Evolutionary conservation across 176 grass and related monocot species (phyloP).

Genomic region (Oryza rufipogon): DNA sequence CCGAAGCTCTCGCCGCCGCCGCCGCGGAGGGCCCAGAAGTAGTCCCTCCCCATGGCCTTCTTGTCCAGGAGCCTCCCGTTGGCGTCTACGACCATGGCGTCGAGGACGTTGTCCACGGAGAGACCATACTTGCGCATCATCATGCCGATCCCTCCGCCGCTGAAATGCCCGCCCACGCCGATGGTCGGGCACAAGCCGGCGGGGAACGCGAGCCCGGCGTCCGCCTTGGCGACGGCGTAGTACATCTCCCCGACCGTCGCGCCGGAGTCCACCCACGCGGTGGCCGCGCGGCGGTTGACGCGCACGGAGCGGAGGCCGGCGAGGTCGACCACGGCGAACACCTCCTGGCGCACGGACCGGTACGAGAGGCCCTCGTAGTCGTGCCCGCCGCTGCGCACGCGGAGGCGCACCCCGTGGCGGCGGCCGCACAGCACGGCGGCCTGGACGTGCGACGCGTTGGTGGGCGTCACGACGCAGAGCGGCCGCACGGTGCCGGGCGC

Average conservation of each 20-base stretch:
- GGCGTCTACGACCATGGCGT: constrained; percentile 38
- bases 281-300: constrained; percentile 8
- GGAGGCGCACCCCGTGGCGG: constrained; percentile 10
- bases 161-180: constrained; percentile 49
- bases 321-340: constrained; percentile 52
- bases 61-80: constrained; percentile 34
- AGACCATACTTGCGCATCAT: constrained; percentile 49
- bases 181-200: constrained; percentile 52
- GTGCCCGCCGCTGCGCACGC: constrained; percentile 56
- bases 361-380: constrained; percentile 89
- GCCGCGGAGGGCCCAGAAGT: constrained; percentile 48
- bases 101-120: constrained; percentile 31
- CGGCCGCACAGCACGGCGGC: constrained; percentile 49
- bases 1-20: constrained; percentile 45
- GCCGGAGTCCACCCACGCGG: constrained; percentile 57
- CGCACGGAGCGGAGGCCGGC: constrained; percentile 6
- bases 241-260: constrained; percentile 53
- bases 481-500: constrained; percentile 43
- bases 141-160: constrained; percentile 47
- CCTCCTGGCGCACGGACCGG: constrained; percentile 39
- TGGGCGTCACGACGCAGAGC: constrained; percentile 52
- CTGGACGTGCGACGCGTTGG: constrained; percentile 54
- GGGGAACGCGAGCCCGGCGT: constrained; percentile 25
- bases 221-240: constrained; percentile 46
- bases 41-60: constrained; percentile 36